Percentiles rank a stretch among this genome's conserved stretches.
Evolutionary conservation across 2,329 filamentous ascomycete species (phyloP).

Genomic region (Colletotrichum sp.): DNA sequence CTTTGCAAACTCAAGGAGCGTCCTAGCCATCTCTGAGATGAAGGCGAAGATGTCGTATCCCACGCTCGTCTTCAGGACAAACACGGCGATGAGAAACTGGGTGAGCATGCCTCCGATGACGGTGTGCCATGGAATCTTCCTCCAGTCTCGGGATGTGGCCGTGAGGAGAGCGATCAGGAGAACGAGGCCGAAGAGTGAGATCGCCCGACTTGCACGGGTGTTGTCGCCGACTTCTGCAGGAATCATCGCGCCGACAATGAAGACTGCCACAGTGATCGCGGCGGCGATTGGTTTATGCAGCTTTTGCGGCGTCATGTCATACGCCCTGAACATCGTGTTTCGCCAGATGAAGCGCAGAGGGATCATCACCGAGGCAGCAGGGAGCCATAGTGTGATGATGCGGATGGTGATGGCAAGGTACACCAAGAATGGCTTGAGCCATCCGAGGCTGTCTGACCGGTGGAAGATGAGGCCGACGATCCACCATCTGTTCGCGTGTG

Average conservation of each 20-base stretch:
- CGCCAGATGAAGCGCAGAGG: constrained; percentile 8
- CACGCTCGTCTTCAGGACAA: constrained; percentile 13
- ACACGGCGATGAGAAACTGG: constrained; percentile 11
- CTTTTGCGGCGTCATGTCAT: constrained; percentile 3
- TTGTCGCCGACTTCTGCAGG: constrained; percentile 9
- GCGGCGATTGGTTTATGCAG: constrained; percentile 14
- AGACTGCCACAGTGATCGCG: constrained; percentile 1
- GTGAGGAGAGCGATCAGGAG: constrained; percentile 13
- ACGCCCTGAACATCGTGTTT: not conserved
- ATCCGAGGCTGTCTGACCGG: constrained; percentile 37
- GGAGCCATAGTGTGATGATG: constrained; percentile 42
- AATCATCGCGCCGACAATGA: constrained; percentile 13
- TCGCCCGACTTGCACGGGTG: constrained; percentile 8
- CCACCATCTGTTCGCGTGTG: not conserved
- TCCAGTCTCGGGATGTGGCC: constrained; percentile 10
- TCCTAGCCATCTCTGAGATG: constrained; percentile 67
- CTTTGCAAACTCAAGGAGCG: constrained; percentile 68
- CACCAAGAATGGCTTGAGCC: constrained; percentile 71
- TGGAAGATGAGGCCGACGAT: constrained; percentile 18
- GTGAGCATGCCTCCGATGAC: constrained; percentile 19
- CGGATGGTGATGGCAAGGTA: constrained; percentile 68
- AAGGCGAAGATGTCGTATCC: constrained; percentile 75
- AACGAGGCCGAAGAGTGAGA: constrained; percentile 11
- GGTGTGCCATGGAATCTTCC: constrained; percentile 15
- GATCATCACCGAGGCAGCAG: constrained; percentile 8